A percentile compares a stretch with the other conserved stretches of the same genome.
These are phyloP conservation scores for Wickerhamiella allomyrinae DNA, from an alignment of 805 yeast species.

Conservation along the genomic window DNA sequence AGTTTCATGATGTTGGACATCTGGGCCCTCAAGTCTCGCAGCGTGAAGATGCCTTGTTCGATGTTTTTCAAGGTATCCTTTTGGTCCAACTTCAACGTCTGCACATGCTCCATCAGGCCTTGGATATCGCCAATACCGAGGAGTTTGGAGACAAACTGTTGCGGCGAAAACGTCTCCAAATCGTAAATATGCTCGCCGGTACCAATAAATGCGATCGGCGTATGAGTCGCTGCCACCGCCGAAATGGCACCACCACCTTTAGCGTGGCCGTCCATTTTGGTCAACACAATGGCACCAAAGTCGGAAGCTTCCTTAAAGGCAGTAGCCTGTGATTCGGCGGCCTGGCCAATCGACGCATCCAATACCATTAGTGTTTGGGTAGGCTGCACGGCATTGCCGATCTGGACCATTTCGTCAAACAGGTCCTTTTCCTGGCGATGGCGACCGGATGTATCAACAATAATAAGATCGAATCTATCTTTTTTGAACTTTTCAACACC, in stretches of 20 bases:
- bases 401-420: constrained; percentile 90
- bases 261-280: constrained; percentile 98
- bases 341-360: constrained; percentile 96
- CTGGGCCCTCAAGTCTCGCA: constrained; percentile 83
- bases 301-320: constrained; percentile 89
- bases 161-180: constrained; percentile 80
- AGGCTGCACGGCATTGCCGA: constrained; percentile 77
- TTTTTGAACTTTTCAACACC: constrained; percentile 87
- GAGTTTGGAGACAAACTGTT: constrained; percentile 76
- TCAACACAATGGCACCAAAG: constrained; percentile 87
- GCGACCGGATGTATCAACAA: constrained; percentile 96
- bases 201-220: constrained; percentile 93
- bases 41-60: constrained; percentile 87
- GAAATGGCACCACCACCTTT: constrained; percentile 99
- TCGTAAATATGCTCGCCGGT: constrained; percentile 96
- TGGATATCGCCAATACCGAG: constrained; percentile 93
- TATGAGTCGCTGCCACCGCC: constrained; percentile 92
- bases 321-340: constrained; percentile 86
- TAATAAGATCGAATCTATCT: constrained; percentile 83
- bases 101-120: constrained; percentile 86
- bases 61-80: constrained; percentile 76
- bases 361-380: constrained; percentile 93
- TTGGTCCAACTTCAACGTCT: constrained; percentile 73
- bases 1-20: constrained; percentile 89
- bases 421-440: constrained; percentile 88